Conservation (phyloP, 192 early-diverging fungal species). For the Entrophospora sp. region DNA sequence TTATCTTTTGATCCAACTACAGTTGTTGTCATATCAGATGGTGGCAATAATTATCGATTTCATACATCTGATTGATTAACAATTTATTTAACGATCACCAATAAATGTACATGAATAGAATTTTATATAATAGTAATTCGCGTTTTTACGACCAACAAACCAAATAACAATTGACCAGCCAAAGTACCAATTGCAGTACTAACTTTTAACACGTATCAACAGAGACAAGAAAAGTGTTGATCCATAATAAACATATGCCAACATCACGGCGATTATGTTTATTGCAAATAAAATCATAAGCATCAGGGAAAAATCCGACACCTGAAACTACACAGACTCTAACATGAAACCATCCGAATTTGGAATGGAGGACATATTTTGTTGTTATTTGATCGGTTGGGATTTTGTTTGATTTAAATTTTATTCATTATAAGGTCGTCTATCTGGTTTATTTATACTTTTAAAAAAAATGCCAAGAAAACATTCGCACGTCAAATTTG, state of each 20-base stretch:
- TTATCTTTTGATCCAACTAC: conserved; percentile 12
- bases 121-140: not conserved
- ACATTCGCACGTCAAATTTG: too few relatives aligned
- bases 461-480: too few relatives aligned
- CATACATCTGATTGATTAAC: conserved; percentile 57
- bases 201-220: conserved; percentile 76
- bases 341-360: conserved; percentile 68
- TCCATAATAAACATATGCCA: conserved; percentile 60
- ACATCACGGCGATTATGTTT: conserved; percentile 79
- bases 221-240: conserved; percentile 51
- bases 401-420: too few relatives aligned
- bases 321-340: conserved; percentile 58
- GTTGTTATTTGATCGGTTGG: too few relatives aligned
- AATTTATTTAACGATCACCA: too few relatives aligned
- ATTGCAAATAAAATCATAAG: conserved; percentile 97
- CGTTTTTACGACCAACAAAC: conserved; percentile 74
- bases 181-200: conserved; percentile 83
- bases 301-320: conserved; percentile 84
- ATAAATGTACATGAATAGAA: too few relatives aligned
- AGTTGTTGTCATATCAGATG: conserved; percentile 51
- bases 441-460: too few relatives aligned
- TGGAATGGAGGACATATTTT: conserved; percentile 56
- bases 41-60: conserved; percentile 83
- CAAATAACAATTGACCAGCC: conserved; percentile 82
- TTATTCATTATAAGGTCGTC: too few relatives aligned